Evolutionary conservation across 2,329 filamentous ascomycete species (phyloP).

Genomic region (Aspergillus fructus): DNA sequence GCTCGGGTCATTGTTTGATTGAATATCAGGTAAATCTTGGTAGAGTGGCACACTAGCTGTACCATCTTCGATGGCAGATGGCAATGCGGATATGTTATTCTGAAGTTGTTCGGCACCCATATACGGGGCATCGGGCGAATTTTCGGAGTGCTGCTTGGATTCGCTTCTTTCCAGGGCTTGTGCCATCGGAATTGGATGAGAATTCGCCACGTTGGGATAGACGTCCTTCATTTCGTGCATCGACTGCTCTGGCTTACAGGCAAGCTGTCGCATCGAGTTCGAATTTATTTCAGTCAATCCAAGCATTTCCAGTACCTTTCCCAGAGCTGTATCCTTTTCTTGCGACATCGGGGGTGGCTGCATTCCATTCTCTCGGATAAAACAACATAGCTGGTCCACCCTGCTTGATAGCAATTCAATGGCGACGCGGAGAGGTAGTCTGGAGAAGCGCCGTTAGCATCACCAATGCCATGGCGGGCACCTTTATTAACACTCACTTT

Average conservation of each 20-base stretch:
- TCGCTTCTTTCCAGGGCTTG: background rate
- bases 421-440: slow-evolving; percentile 19
- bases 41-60: background rate
- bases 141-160: background rate
- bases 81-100: background rate
- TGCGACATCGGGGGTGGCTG: slow-evolving; percentile 12
- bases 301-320: slow-evolving; percentile 13
- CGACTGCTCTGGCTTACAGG: too few species aligned
- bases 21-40: background rate
- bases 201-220: too few species aligned
- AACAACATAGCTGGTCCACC: slow-evolving; percentile 23
- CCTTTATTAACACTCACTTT: background rate
- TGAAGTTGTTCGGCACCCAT: background rate
- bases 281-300: slow-evolving; percentile 10
- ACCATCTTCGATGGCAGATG: background rate
- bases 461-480: background rate
- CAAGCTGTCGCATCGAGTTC: background rate
- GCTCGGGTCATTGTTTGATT: background rate
- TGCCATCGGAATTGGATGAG: too few species aligned
- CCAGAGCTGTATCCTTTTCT: slow-evolving; percentile 14
- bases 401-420: slow-evolving; percentile 24
- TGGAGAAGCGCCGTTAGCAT: background rate
- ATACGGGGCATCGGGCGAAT: too few species aligned
- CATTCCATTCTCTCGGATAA: slow-evolving; percentile 21
- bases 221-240: too few species aligned